Evolutionary conservation across 2,329 filamentous ascomycete genomes (phyloP).

Genomic region (Fusarium humuli): DNA sequence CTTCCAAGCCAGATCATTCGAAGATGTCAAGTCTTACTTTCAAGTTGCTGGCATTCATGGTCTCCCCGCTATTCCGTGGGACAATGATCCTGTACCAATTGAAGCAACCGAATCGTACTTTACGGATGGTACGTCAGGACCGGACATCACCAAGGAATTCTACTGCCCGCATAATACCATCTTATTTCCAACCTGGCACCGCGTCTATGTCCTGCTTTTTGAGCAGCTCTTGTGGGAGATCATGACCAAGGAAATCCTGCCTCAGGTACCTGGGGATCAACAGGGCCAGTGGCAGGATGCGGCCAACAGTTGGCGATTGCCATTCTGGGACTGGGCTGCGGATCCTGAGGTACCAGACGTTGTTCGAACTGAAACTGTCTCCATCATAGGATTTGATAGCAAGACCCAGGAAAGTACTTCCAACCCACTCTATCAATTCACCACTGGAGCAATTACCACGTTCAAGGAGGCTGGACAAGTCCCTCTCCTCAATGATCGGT

Average conservation of each 20-base stretch:
- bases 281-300: background rate
- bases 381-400: background rate
- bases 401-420: background rate
- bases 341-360: background rate
- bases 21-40: background rate
- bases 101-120: no score
- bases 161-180: slow-evolving; percentile 15
- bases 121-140: no score
- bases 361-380: background rate
- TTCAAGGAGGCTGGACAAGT: background rate
- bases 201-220: slow-evolving; percentile 12
- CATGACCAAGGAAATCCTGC: background rate
- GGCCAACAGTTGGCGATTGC: slow-evolving; percentile 5
- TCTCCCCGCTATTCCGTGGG: background rate
- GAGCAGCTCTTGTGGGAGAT: slow-evolving; percentile 2
- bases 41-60: background rate
- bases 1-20: background rate
- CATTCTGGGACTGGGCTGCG: slow-evolving; percentile 26
- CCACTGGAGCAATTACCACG: background rate
- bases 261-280: background rate
- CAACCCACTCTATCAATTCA: background rate
- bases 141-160: background rate
- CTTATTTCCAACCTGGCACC: slow-evolving; percentile 15
- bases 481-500: background rate
- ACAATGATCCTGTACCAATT: background rate